These are phyloP conservation scores for Chlorella sp. DNA, from an alignment of 139 green algal species.

Conservation along the genomic window DNA sequence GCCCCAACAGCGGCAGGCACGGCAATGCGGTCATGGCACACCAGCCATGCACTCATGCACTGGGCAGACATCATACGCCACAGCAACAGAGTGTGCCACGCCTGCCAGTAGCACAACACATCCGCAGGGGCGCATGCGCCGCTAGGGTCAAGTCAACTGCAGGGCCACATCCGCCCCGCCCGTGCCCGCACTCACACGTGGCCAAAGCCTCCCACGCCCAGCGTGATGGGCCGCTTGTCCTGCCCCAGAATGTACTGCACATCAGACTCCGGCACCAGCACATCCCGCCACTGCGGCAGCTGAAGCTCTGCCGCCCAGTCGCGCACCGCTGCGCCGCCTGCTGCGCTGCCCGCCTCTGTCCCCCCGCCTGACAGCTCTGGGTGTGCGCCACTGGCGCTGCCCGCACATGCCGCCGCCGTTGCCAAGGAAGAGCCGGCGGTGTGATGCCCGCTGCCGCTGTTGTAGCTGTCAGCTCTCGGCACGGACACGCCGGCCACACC, in stretches of 20 bases:
- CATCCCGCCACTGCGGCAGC: neutral
- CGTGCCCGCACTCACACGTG: neutral
- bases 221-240: neutral
- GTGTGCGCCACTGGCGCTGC: neutral
- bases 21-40: neutral
- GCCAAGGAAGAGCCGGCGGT: neutral
- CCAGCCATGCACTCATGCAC: neutral
- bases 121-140: too few relatives aligned
- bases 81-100: too few relatives aligned
- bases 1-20: neutral
- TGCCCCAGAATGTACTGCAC: neutral
- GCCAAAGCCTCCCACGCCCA: neutral
- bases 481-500: neutral
- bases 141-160: too few relatives aligned
- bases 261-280: neutral
- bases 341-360: neutral
- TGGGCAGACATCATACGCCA: too few relatives aligned
- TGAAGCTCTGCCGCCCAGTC: neutral
- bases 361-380: too few relatives aligned
- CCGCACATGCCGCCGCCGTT: too few relatives aligned
- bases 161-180: too few relatives aligned
- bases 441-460: neutral
- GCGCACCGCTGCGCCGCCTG: neutral
- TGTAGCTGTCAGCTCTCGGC: neutral
- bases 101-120: too few relatives aligned